Base-by-base conservation (phyloP, 2,329 filamentous ascomycete genomes). In the Leptodontidium sp. region DNA sequence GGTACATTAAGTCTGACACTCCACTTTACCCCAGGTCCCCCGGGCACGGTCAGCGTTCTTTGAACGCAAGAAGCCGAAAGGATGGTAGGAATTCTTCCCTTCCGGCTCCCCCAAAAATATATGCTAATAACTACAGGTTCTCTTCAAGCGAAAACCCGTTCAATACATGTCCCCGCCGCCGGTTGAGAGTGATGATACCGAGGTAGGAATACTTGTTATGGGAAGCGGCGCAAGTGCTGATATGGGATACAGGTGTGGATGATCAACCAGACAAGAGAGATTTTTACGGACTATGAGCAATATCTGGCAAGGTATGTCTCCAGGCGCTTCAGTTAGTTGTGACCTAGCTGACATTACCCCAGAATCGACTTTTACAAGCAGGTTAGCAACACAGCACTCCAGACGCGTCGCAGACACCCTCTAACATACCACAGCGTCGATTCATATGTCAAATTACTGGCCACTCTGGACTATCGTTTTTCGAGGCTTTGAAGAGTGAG, bases 361-460 rank as follows among this genome's bases (percentile, higher is more conserved):
- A 97, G 93, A 68, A 91, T 94, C 86, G 94, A 98, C 79, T 98
- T 97, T 78, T 97, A 97, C 79, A 94, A 92, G 75, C 93, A 97
- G 88, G 93, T 93, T 84, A 76, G 86, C 77, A 71, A 61, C 55
- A 65, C 58, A 26, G 32, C 17, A 12, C 8, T 24, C 24, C 64
- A 35, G 57, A 61, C 64, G 59, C 55, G 21, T 65, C 35, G 21
- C 53, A 61, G 50, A 50, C 43, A 29, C 59, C 68, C 78, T 75
- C 79, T 77, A 71, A 75, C 68, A 49, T 45, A 45, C 38, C 61
- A 43, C 69, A 75, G 61, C 93, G 90, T 77, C 90, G 91, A 66
- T 99, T 98, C 80, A 97, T 97, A 70, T 97, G 97, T 81, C 93
- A 97, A 79, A 97, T 98, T 73, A 97, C 94, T 14, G 96, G 96